Base-by-base conservation (phyloP, 129 eudicot genomes). In the Artemisia annua region DNA sequence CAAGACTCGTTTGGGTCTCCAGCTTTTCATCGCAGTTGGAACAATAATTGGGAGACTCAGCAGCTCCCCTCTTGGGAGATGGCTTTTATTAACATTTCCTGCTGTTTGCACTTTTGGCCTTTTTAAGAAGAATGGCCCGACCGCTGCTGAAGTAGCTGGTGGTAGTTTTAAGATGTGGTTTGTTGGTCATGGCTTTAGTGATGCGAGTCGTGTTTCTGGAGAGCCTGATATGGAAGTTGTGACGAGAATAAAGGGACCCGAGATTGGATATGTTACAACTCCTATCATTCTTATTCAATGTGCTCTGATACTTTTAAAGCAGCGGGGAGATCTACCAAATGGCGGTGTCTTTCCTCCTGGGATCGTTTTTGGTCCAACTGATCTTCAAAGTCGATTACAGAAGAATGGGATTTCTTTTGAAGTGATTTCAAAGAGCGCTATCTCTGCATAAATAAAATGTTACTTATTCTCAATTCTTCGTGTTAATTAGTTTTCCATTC, bases 161-260 rank as follows among this genome's bases (percentile, higher is more conserved):
- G 91, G 88, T 48, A 32, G 87, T 51, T 90, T 93, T 67, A 94
- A 84, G 67, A 94, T 87, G 93, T 94, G 93, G 96, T 90, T 94
- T 22, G 79, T 94, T 14, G 97, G 96, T 13, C 90, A 58, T 0
- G 97, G 98, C 3, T 94, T 70, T 57, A 84, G 90, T 26, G 92
- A 89, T 58, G 52, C 48, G 7, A 80, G 66, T 50, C 67, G 64
- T 48, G 85, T 72, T 30, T 63, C 82, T 2, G 26, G 2, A 17
- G 87, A 86, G 50, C 93, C 98, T 12, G 91, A 90, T 78, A 86
- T 70, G 63, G 88, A 94, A 52, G 70, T 94, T 28, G 58, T 90
- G 51, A 94, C 98, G 18, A 86, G 98, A 73, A 87, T 94, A 35
- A 82, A 4, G 77, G 96, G 97, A 22, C 97, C 96, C 5, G 98